These are phyloP conservation scores for Casuarina glauca DNA, from an alignment of 306 rosid genomes.

Conservation along the genomic window DNA sequence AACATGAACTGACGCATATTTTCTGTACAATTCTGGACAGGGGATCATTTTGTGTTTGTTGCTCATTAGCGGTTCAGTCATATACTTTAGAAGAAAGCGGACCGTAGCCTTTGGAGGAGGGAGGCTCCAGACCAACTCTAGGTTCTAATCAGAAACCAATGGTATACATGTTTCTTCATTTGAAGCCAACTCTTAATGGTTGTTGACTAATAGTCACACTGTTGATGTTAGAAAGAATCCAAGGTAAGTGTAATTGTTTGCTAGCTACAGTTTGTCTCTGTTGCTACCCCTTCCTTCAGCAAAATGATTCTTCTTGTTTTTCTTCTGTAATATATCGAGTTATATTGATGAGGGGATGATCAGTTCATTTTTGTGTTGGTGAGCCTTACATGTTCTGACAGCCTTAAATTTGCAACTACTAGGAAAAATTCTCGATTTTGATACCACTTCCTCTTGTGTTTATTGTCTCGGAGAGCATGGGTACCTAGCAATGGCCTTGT, in stretches of 20 bases:
- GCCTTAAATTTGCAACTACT: neutral
- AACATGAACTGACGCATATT: neutral
- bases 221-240: neutral
- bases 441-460: neutral
- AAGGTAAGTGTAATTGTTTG: neutral
- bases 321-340: neutral
- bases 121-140: conserved; percentile 60
- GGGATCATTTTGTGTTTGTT: conserved; percentile 52
- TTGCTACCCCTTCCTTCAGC: neutral
- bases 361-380: no score
- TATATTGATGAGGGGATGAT: neutral
- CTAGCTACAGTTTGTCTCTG: neutral
- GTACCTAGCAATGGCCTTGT: neutral
- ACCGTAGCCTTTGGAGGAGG: conserved; percentile 44
- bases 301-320: neutral
- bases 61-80: conserved; percentile 56
- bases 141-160: conserved; percentile 40
- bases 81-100: conserved; percentile 60
- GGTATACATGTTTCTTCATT: neutral
- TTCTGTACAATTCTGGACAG: conserved; percentile 44
- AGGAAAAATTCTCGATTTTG: neutral
- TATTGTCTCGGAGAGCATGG: neutral
- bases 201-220: neutral
- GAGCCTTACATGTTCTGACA: neutral
- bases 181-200: neutral